Conservation (phyloP, 345 rosid species). For the Rhodamnia rubescens region DNA sequence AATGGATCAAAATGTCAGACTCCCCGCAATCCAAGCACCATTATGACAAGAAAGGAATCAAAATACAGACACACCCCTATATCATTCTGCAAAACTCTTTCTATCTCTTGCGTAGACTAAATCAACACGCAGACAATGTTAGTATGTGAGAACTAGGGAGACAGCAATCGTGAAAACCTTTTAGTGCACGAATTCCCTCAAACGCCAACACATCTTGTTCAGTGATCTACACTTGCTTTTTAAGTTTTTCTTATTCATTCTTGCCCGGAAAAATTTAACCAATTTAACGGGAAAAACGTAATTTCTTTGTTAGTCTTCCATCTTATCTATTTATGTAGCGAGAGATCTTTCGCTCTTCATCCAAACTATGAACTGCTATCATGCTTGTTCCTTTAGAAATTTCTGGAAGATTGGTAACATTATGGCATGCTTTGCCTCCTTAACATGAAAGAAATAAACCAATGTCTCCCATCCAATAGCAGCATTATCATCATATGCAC, state of each 20-base stretch:
- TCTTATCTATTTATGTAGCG: background rate
- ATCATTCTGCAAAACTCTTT: background rate
- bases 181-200: background rate
- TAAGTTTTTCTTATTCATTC: background rate
- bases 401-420: background rate
- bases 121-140: background rate
- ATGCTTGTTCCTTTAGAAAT: background rate
- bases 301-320: background rate
- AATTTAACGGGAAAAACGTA: background rate
- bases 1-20: background rate
- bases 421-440: background rate
- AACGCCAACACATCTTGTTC: background rate
- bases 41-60: background rate
- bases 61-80: background rate
- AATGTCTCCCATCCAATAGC: background rate
- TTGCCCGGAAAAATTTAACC: background rate
- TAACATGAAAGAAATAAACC: background rate
- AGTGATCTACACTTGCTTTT: background rate
- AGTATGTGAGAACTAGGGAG: background rate
- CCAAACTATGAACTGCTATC: background rate
- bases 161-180: background rate
- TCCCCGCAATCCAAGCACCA: background rate
- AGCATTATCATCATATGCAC: background rate
- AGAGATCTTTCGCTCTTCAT: background rate
- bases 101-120: background rate